Base-by-base conservation (phyloP, 345 rosid genomes). In the Eucalyptus globulus region DNA sequence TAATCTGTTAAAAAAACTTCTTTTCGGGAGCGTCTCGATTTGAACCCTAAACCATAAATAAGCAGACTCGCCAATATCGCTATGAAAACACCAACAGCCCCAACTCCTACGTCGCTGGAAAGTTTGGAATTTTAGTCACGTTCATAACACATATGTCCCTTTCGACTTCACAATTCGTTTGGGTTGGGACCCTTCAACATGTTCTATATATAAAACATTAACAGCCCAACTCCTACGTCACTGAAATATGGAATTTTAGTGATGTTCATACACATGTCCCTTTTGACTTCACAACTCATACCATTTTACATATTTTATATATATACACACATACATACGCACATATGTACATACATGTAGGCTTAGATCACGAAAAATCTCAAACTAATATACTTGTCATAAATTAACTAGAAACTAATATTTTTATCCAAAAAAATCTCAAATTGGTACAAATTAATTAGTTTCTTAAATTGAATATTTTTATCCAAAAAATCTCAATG, bases 341-440 rank as follows among this genome's bases (percentile, higher is more conserved):
- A 21, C 58, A 53, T 19, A 53, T 0, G 24, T 21, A 21, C 58
- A 21, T 53, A 21, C 58, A 53, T 21, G 2, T 53, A 53, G 26
- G 58, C 5, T 53, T 19, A 53, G 26, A 21, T 53, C 11, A 53
- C 0, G 5, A 53, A 53, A 53, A 8, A 53, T 53, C 58, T 53
- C 24, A 53, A 53, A 53, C 0, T 53, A 21, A 2, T 53, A 2
- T 5, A 53, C 0, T 4, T 21, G 0, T 19, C 0, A 53, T 53
- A 53, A 53, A 53, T 53, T 19, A 0, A 53, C 11, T 2, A 53
- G 8, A 8, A 53, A 53, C 0, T 53, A 53, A 19, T 8, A 0
- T 53, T 53, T 53, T 53, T 53, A 53, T 9, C 2, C 7, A 2
- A 53, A 51, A 13, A 51, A 51, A 51, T 51, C 4, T 51, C 56